phyloP scores from a whole-genome alignment of 2,329 filamentous ascomycete genomes.

The Tricladium varicosporioides region DNA sequence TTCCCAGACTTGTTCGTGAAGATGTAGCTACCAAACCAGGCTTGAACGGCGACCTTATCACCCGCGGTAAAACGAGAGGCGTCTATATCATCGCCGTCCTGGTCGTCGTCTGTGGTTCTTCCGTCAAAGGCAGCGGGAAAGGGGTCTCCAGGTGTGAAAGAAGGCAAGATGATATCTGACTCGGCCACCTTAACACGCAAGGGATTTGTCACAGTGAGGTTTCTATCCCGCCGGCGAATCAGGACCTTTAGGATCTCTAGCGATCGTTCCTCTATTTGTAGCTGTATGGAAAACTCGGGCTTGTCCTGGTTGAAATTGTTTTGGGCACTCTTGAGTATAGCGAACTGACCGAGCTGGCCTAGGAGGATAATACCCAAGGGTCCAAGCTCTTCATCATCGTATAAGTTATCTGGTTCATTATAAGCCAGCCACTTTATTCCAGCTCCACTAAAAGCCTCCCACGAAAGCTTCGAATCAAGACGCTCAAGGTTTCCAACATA shows the following conservation, averaged over 20 bases:
- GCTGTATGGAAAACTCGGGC: slow-evolving; percentile 16
- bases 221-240: slow-evolving; percentile 10
- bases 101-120: slow-evolving; percentile 7
- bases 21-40: slow-evolving; percentile 13
- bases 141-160: slow-evolving; percentile 8
- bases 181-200: slow-evolving; percentile 11
- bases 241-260: slow-evolving; percentile 11
- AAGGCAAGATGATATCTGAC: slow-evolving; percentile 8
- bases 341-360: slow-evolving; percentile 13
- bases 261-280: slow-evolving; percentile 9
- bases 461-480: slow-evolving; percentile 17
- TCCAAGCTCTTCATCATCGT: slow-evolving; percentile 11
- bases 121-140: slow-evolving; percentile 11
- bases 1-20: slow-evolving; percentile 16
- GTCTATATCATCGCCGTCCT: slow-evolving; percentile 9
- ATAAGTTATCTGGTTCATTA: slow-evolving; percentile 12
- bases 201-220: slow-evolving; percentile 14
- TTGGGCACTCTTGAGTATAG: slow-evolving; percentile 10
- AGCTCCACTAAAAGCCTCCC: slow-evolving; percentile 10
- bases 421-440: slow-evolving; percentile 12
- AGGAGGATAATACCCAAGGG: slow-evolving; percentile 16
- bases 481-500: slow-evolving; percentile 13
- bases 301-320: slow-evolving; percentile 14
- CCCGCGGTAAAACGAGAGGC: slow-evolving; percentile 8
- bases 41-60: slow-evolving; percentile 12